Base-by-base conservation (phyloP, 306 rosid species). In the Oemleria cerasiformis region DNA sequence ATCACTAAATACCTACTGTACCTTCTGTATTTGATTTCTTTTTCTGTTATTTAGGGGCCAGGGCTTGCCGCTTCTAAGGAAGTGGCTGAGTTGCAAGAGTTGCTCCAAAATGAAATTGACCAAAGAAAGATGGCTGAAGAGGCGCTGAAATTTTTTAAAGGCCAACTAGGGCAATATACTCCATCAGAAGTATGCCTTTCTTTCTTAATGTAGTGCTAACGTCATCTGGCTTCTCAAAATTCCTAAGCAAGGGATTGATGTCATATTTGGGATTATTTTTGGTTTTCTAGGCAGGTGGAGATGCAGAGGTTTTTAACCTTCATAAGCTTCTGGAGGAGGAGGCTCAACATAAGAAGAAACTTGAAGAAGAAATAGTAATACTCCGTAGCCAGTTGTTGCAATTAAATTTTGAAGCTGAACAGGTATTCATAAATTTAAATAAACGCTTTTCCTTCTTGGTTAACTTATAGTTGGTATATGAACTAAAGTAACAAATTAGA, bases 291-390 rank as follows among this genome's bases (percentile, higher is more conserved):
- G 91, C 63, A 66, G 96, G 90, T 75, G 96, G 85, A 69, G 84
- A 81, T 80, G 42, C 51, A 21, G 96, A 95, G 70, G 63, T 77
- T 76, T 55, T 79, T 58, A 89, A 84, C 84, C 88, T 91, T 62
- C 81, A 61, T 66, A 88, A 81, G 72, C 76, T 80, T 61, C 65
- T 85, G 58, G 96, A 89, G 79, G 99, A 91, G 47, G 97, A 91
- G 83, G 79, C 86, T 77, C 82, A 56, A 74, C 87, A 88, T 78
- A 91, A 88, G 76, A 89, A 70, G 80, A 89, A 87, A 75, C 92
- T 86, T 72, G 99, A 89, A 85, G 97, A 95, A 82, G 99, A 95
- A 80, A 75, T 89, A 66, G 79, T 95, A 77, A 79, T 91, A 66
- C 74, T 95, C 72, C 84, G 86, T 73, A 95, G 96, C 78, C 96